Conservation (phyloP, 2,329 filamentous ascomycete species). For the Fusarium gaditjirri region DNA sequence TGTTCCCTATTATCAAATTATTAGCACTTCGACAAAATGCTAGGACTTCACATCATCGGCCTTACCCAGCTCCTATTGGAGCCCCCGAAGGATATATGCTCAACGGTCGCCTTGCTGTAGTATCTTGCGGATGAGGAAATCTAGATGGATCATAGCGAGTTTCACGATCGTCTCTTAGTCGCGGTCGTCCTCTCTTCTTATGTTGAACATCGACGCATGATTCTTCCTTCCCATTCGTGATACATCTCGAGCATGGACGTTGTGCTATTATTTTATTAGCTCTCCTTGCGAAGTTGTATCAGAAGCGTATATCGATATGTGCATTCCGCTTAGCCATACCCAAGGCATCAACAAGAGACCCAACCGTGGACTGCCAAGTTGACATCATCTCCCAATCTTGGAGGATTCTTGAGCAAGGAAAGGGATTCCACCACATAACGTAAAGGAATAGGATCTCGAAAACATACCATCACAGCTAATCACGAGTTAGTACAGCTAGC, state of each 20-base stretch:
- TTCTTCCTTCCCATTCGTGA: constrained; percentile 82
- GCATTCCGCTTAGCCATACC: not conserved
- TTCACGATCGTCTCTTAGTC: constrained; percentile 78
- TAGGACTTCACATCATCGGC: constrained; percentile 56
- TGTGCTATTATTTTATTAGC: constrained; percentile 65
- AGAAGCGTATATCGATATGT: not conserved
- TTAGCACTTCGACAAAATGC: constrained; percentile 64
- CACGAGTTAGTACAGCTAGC: constrained; percentile 20
- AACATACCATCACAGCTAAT: constrained; percentile 72
- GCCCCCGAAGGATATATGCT: constrained; percentile 62
- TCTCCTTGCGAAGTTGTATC: constrained; percentile 1
- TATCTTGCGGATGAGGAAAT: constrained; percentile 58
- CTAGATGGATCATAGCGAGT: constrained; percentile 65
- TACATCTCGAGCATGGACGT: constrained; percentile 80
- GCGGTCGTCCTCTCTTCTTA: constrained; percentile 83
- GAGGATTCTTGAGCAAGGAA: not conserved
- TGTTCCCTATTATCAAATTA: constrained; percentile 60
- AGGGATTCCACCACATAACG: not conserved
- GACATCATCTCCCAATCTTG: not conserved
- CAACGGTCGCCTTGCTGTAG: constrained; percentile 59
- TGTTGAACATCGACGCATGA: constrained; percentile 85
- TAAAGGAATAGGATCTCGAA: constrained; percentile 11
- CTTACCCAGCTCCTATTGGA: constrained; percentile 57
- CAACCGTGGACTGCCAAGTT: not conserved
- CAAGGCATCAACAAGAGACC: not conserved